Percentiles rank a stretch among this genome's conserved stretches.
phyloP scores from a whole-genome alignment of 768 basidiomycete species.

The Rhodotorula diobovata region DNA sequence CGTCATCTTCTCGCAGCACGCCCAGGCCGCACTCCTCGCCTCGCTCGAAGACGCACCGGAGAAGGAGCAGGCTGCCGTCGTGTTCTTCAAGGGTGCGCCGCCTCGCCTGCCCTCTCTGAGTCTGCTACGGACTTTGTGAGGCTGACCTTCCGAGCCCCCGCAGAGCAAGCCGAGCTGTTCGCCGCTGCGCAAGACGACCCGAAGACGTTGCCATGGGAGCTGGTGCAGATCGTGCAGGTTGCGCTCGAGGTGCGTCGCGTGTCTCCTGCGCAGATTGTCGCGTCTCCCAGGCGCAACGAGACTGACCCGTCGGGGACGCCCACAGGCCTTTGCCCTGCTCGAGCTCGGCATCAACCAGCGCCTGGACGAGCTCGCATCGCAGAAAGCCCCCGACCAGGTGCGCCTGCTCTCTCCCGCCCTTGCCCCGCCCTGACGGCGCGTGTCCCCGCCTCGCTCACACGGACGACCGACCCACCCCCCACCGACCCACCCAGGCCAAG shows the following conservation, averaged over 20 bases:
- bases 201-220: constrained; percentile 52
- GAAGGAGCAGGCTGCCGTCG: constrained; percentile 55
- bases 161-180: constrained; percentile 61
- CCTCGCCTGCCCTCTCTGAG: too few relatives aligned
- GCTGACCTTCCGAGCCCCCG: background rate
- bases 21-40: constrained; percentile 18
- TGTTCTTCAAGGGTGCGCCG: constrained; percentile 62
- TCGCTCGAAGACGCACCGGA: constrained; percentile 48
- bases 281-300: background rate
- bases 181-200: constrained; percentile 50
- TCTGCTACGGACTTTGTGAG: too few relatives aligned
- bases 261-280: background rate
- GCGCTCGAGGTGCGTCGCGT: constrained; percentile 61
- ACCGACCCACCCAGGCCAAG: constrained; percentile 6
- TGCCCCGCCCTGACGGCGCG: background rate
- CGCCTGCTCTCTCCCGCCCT: background rate
- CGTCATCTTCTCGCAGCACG: background rate
- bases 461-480: too few relatives aligned
- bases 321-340: constrained; percentile 68
- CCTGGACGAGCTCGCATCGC: constrained; percentile 6
- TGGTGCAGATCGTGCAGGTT: constrained; percentile 69
- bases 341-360: constrained; percentile 47
- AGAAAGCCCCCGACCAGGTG: constrained; percentile 28
- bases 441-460: background rate
- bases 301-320: background rate